phyloP scores from a whole-genome alignment of 352 stramenopile species.

The Globisporangium uncinulatum region DNA sequence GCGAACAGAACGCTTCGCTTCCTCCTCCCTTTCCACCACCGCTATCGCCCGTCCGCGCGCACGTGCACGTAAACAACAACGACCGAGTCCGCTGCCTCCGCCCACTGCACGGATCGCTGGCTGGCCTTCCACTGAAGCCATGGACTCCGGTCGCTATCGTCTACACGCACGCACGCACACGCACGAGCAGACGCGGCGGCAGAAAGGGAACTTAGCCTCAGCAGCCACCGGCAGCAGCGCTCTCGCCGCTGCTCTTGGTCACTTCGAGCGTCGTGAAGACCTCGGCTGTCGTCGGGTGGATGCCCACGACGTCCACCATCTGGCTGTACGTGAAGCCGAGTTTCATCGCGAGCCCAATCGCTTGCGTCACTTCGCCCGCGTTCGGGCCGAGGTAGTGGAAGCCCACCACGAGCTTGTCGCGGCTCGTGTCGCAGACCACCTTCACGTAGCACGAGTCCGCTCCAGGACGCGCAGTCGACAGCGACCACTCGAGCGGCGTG shows the following conservation, averaged over 20 bases:
- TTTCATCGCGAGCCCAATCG: slow-evolving; percentile 94
- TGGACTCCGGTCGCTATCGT: slow-evolving; percentile 7
- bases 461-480: slow-evolving; percentile 49
- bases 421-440: slow-evolving; percentile 90
- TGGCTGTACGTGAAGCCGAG: slow-evolving; percentile 92
- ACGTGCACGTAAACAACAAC: background rate
- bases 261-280: slow-evolving; percentile 93
- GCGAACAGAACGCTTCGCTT: slow-evolving; percentile 12
- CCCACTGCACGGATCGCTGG: too few relatives aligned
- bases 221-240: slow-evolving; percentile 92
- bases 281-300: slow-evolving; percentile 96
- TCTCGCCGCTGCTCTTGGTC: slow-evolving; percentile 92
- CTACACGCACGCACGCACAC: background rate
- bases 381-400: slow-evolving; percentile 99
- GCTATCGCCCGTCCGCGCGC: background rate
- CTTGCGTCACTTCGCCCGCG: slow-evolving; percentile 94
- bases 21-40: slow-evolving; percentile 14
- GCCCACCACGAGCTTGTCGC: slow-evolving; percentile 90
- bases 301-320: slow-evolving; percentile 92
- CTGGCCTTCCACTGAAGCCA: background rate
- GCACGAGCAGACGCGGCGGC: slow-evolving; percentile 2
- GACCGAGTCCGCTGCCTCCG: slow-evolving; percentile 3
- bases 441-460: slow-evolving; percentile 92
- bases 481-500: slow-evolving; percentile 93
- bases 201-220: slow-evolving; percentile 87